Base-by-base conservation (phyloP, 257 asterid species). In the Plantago major region DNA sequence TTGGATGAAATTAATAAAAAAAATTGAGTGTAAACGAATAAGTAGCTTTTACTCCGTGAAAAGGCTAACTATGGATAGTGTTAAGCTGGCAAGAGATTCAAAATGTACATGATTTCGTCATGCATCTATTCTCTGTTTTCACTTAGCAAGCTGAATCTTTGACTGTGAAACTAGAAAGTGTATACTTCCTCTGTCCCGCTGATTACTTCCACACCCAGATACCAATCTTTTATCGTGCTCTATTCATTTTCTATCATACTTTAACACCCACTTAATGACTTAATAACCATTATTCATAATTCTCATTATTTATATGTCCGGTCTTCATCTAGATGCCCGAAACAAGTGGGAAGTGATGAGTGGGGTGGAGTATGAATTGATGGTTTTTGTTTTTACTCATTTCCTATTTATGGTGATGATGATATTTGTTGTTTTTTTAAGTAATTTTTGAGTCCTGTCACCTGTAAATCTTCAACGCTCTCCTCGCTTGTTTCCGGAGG, bases 361-460 rank as follows among this genome's bases (percentile, higher is more conserved):
- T 5, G 5, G 37, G 37, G 3, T 5, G 37, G 37, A 30, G 37
- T 30, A 30, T 30, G 37, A 3, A 30, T 30, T 2, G 5, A 30
- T 30, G 37, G 37, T 30, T 5, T 30, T 5, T 30, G 37, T 30
- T 11, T 46, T 22, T 22, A n/a, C 7, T n/a, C 3, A 59, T 46
- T 51, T 11, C 19, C 13, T n/a, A n/a, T 26, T 22, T 7, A 47
- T 7, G 43, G 47, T 49, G 18, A 42, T 55, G 30, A 13, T 37
- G 53, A 33, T 33, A 59, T 43, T 44, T 2, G 11, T 30, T 42
- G 42, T 22, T 48, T 55, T 26, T 47, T 43, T 9, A 57, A 10
- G 72, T 62, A 42, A 60, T 18, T 53, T 49, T 42, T 22, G 58
- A 54, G 15, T 70, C 43, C 40, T 46, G 16, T 54, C 38, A 45